These are phyloP conservation scores for Syzygium oleosum DNA, from an alignment of 345 rosid species.

Conservation along the genomic window DNA sequence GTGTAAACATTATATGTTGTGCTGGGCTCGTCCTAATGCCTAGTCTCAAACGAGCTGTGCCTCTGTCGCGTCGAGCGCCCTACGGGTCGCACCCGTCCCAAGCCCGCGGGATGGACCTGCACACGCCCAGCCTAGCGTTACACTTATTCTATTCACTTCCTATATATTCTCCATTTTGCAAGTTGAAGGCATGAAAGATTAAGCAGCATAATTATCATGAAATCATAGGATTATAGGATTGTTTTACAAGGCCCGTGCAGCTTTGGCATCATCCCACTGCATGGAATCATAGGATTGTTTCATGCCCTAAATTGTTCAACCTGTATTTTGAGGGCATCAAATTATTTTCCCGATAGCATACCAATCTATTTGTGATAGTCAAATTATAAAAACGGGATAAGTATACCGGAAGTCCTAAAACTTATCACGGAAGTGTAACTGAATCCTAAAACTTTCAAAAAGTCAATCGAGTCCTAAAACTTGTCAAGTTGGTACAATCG, in stretches of 20 bases:
- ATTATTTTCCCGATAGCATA: background rate
- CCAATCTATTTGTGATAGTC: background rate
- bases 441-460: too few relatives aligned
- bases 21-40: too few relatives aligned
- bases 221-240: too few relatives aligned
- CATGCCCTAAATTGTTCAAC: background rate
- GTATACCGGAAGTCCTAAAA: too few relatives aligned
- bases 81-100: too few relatives aligned
- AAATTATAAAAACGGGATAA: background rate
- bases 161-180: background rate
- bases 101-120: too few relatives aligned
- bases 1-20: too few relatives aligned
- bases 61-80: too few relatives aligned
- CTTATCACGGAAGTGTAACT: too few relatives aligned
- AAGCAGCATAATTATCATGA: background rate
- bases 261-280: background rate
- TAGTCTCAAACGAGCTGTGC: too few relatives aligned
- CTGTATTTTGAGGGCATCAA: background rate
- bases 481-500: too few relatives aligned
- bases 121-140: background rate
- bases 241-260: background rate
- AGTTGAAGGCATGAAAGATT: background rate
- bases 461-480: too few relatives aligned
- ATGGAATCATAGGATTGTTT: background rate
- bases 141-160: background rate